Conservation (phyloP, 2,329 filamentous ascomycete species). For the Fusarium phyllophilum region DNA sequence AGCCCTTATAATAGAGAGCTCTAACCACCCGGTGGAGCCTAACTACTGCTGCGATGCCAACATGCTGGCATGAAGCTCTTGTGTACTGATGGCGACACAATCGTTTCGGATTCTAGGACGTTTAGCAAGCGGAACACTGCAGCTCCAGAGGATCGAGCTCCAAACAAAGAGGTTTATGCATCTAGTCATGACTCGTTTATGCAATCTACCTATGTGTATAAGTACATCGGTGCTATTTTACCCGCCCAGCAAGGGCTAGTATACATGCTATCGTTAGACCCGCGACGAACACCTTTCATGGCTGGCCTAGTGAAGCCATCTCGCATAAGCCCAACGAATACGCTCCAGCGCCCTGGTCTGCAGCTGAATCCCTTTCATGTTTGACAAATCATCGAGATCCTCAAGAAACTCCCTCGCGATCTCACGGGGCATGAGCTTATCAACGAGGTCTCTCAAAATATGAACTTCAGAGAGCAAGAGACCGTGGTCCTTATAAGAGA, state of each 20-base stretch:
- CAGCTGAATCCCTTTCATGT: conserved; percentile 80
- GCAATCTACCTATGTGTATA: conserved; percentile 31
- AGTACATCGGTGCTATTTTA: conserved; percentile 17
- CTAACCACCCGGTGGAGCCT: background rate
- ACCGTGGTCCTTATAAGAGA: conserved; percentile 93
- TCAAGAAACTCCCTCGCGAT: conserved; percentile 87
- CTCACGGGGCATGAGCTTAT: conserved; percentile 74
- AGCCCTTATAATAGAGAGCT: background rate
- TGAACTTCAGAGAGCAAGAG: conserved; percentile 91
- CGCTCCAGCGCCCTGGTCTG: conserved; percentile 84
- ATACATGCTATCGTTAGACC: conserved; percentile 18
- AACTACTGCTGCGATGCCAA: background rate
- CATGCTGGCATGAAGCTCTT: background rate
- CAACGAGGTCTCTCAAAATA: conserved; percentile 72
- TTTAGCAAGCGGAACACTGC: background rate
- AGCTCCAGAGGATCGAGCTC: background rate
- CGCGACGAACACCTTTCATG: background rate
- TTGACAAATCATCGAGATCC: conserved; percentile 86
- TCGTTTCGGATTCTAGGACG: background rate
- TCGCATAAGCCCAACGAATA: conserved; percentile 89
- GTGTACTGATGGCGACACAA: background rate
- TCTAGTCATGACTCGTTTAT: conserved; percentile 23
- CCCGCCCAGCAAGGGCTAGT: conserved; percentile 22
- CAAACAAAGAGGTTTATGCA: background rate
- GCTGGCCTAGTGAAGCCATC: conserved; percentile 63